Evolutionary conservation across 2,329 filamentous ascomycete species (phyloP).

Genomic region (Tolypocladium ovalisporum): DNA sequence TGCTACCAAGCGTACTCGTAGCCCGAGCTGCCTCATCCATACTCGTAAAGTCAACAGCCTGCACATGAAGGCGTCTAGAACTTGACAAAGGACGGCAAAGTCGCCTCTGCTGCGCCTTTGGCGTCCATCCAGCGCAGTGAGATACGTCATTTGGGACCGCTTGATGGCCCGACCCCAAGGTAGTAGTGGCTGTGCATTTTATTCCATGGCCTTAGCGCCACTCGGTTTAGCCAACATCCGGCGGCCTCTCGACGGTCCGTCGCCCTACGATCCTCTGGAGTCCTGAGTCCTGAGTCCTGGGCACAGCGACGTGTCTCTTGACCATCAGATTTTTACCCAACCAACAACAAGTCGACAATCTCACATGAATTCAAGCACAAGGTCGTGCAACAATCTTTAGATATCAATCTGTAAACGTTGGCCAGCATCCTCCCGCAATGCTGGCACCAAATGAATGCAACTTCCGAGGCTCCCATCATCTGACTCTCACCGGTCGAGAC

Average conservation of each 20-base stretch:
- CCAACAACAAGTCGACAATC: too few species aligned
- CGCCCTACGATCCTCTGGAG: too few species aligned
- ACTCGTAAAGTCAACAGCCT: background rate
- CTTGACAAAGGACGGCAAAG: background rate
- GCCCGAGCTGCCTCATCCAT: too few species aligned
- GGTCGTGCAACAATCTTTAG: background rate
- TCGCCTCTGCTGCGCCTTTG: background rate
- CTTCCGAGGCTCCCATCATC: background rate
- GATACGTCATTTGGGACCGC: background rate
- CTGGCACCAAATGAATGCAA: background rate
- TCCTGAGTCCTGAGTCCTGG: too few species aligned
- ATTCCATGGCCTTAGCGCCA: background rate
- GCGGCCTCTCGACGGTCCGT: background rate
- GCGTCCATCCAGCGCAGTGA: background rate
- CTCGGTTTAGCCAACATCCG: background rate
- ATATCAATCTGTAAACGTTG: background rate
- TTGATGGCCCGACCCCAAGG: background rate
- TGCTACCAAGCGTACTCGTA: too few species aligned
- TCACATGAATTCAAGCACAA: background rate
- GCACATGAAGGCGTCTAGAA: background rate
- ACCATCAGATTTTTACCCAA: too few species aligned
- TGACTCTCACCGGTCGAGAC: background rate
- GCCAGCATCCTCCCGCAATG: background rate
- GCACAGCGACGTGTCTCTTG: too few species aligned
- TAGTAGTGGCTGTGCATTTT: background rate